Percentiles rank a stretch among this genome's conserved stretches.
Conservation (phyloP, 352 stramenopile species). For the Nothophytophthora sp. region DNA sequence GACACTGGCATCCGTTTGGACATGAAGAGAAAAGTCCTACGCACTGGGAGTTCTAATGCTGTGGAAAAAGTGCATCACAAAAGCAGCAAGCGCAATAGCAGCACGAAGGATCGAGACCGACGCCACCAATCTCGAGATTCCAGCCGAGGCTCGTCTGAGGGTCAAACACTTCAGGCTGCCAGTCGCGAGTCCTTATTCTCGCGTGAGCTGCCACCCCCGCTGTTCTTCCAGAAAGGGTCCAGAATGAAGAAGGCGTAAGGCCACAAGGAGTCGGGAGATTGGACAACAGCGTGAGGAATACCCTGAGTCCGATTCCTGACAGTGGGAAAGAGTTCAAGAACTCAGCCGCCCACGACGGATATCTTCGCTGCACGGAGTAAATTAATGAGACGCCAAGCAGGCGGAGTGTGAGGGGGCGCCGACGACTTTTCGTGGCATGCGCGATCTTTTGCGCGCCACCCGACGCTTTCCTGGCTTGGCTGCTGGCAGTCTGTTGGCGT, state of each 20-base stretch:
- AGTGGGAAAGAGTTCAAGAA: too few species aligned
- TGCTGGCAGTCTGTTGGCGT: neutral
- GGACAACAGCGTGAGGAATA: too few species aligned
- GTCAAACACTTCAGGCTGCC: neutral
- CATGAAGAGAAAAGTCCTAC: neutral
- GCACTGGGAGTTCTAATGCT: neutral
- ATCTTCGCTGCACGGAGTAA: too few species aligned
- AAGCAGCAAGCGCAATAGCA: too few species aligned
- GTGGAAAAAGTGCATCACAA: constrained; percentile 4
- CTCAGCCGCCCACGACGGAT: too few species aligned
- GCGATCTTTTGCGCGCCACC: constrained; percentile 18
- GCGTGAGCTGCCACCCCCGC: constrained; percentile 33
- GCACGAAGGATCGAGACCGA: too few species aligned
- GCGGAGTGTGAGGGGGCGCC: neutral
- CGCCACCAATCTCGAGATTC: too few species aligned
- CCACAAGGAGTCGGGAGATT: constrained; percentile 1
- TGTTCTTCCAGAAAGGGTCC: constrained; percentile 46
- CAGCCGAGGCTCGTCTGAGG: too few species aligned
- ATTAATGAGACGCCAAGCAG: too few species aligned
- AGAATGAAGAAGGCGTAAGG: constrained; percentile 10
- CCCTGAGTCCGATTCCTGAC: too few species aligned
- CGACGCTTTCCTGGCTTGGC: too few species aligned
- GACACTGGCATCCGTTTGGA: neutral
- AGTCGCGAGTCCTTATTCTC: constrained; percentile 19
- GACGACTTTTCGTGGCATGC: constrained; percentile 13